A percentile compares a stretch with the other conserved stretches of the same genome.
Evolutionary conservation across 768 basidiomycete genomes (phyloP).

Genomic region (Kwoniella heveanensis): DNA sequence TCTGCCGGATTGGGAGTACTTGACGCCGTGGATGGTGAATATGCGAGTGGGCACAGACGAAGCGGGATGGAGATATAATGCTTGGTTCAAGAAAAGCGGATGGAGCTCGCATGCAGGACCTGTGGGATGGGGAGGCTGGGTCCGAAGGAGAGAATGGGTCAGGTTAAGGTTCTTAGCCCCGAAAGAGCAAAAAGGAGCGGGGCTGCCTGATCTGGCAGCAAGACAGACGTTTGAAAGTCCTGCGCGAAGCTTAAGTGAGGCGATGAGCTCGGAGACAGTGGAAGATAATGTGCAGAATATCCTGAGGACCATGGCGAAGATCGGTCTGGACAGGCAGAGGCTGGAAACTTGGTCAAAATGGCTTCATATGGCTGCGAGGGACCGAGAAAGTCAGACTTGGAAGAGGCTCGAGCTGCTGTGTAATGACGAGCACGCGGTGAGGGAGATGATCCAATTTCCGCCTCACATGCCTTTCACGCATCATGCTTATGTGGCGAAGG

Average conservation of each 20-base stretch:
- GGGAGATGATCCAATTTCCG: constrained; percentile 7
- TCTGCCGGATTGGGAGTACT: constrained; percentile 43
- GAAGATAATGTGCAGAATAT: constrained; percentile 18
- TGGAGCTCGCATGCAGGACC: constrained; percentile 44
- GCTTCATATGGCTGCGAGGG: constrained; percentile 17
- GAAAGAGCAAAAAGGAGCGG: not conserved
- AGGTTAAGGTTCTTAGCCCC: constrained; percentile 27
- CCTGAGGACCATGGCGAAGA: constrained; percentile 25
- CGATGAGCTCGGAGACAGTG: constrained; percentile 6
- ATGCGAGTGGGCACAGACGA: constrained; percentile 50
- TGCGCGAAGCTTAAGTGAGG: constrained; percentile 3
- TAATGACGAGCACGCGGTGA: constrained; percentile 27
- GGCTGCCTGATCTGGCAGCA: constrained; percentile 8
- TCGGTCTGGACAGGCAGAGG: constrained; percentile 39
- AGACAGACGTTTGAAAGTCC: constrained; percentile 12
- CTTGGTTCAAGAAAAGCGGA: constrained; percentile 43
- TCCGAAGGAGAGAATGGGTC: constrained; percentile 50
- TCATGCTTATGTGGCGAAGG: no score
- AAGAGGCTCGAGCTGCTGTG: constrained; percentile 13
- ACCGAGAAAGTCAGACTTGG: not conserved
- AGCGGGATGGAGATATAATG: constrained; percentile 51
- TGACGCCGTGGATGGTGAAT: constrained; percentile 52
- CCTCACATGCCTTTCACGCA: not conserved
- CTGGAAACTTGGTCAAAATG: constrained; percentile 42
- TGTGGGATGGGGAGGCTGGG: constrained; percentile 49